These are phyloP conservation scores for Phymatotrichopsis omnivora DNA, from an alignment of 2,329 filamentous ascomycete species.

Conservation along the genomic window DNA sequence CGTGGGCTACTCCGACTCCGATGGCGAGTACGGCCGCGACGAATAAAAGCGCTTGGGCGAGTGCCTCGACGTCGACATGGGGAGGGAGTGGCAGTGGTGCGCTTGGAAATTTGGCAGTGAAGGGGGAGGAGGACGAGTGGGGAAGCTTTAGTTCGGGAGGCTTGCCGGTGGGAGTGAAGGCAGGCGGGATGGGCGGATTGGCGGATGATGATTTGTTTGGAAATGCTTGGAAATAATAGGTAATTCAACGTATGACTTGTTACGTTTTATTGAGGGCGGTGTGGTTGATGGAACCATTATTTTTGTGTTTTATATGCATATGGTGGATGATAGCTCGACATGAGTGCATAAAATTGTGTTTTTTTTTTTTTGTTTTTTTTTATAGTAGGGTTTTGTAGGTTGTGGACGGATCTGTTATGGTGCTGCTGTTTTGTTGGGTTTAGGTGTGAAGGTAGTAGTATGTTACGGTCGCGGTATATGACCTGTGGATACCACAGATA, in stretches of 20 bases:
- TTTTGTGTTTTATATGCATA: no score
- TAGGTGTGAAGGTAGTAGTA: no score
- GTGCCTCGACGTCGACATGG: constrained; percentile 17
- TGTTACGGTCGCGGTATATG: no score
- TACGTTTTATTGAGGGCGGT: no score
- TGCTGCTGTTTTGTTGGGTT: no score
- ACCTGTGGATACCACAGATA: no score
- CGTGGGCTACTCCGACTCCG: constrained; percentile 61
- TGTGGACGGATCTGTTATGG: no score
- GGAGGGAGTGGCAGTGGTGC: constrained; percentile 27
- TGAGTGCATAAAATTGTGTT: no score
- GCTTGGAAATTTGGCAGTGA: constrained; percentile 38
- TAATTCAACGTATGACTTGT: no score
- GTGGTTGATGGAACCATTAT: no score
- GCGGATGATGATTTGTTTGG: constrained; percentile 77
- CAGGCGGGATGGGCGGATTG: constrained; percentile 41
- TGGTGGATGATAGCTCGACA: no score
- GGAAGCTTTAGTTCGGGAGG: constrained; percentile 34
- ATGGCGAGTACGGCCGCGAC: constrained; percentile 41
- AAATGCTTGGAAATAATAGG: constrained; percentile 82
- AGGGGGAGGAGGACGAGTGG: constrained; percentile 26
- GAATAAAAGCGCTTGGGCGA: constrained; percentile 44
- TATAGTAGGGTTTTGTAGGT: constrained; percentile 9
- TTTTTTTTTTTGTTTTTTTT: constrained; percentile 16
- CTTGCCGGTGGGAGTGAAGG: constrained; percentile 43